Conservation (phyloP, 768 basidiomycete species). For the Kondoa malvinella region DNA sequence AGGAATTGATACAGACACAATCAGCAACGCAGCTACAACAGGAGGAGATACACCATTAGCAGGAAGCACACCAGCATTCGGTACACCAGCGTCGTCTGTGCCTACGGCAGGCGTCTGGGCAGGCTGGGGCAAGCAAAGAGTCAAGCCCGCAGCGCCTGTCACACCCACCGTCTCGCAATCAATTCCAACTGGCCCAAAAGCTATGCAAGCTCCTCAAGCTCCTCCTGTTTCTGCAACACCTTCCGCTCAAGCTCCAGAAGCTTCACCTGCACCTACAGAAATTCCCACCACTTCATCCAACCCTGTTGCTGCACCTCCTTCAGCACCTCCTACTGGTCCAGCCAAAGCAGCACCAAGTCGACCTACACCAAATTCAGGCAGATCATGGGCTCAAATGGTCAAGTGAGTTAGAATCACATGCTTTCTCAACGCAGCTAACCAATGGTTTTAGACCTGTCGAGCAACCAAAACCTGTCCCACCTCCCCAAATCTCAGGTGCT, state of each 20-base stretch:
- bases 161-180: neutral
- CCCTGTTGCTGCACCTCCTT: neutral
- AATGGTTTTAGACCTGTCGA: neutral
- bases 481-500: neutral
- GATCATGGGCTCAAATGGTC: conserved; percentile 5
- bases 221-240: neutral
- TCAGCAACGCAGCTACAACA: neutral
- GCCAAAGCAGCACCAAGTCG: neutral
- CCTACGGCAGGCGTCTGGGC: neutral
- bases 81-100: neutral
- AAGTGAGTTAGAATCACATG: neutral
- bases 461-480: neutral
- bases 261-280: neutral
- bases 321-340: neutral
- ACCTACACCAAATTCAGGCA: neutral
- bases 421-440: neutral
- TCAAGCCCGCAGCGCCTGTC: neutral
- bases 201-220: neutral
- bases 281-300: neutral
- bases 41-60: neutral
- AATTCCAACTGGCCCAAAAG: neutral
- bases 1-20: neutral
- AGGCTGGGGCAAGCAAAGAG: conserved; percentile 6
- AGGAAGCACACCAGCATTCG: neutral
- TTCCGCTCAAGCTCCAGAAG: no score